Conservation (phyloP, 495 filamentous ascomycete genomes). For the Barbatosphaeria neglecta region DNA sequence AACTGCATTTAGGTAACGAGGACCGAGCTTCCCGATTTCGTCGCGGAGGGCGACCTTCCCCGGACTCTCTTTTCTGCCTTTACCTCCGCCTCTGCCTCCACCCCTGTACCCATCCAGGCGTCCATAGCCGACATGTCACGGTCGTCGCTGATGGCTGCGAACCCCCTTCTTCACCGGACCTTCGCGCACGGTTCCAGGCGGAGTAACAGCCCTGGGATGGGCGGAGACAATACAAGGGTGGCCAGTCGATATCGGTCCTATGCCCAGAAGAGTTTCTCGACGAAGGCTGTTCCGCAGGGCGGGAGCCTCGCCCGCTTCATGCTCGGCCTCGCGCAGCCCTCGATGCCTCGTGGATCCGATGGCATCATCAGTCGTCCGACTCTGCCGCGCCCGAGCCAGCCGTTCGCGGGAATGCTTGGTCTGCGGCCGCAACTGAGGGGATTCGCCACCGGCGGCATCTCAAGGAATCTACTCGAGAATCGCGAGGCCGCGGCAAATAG, state of each 20-base stretch:
- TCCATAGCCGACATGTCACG: conserved; percentile 17
- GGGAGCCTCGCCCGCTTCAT: neutral
- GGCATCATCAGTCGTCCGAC: conserved; percentile 1
- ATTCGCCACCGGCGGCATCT: conserved; percentile 29
- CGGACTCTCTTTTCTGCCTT: conserved; percentile 9
- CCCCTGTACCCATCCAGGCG: conserved; percentile 15
- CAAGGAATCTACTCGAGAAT: conserved; percentile 37
- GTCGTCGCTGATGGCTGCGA: conserved; percentile 20
- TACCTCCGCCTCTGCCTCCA: conserved; percentile 8
- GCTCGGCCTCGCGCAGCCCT: neutral
- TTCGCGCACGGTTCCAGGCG: neutral
- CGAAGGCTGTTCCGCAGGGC: neutral
- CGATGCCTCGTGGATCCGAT: neutral
- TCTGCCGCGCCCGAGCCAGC: conserved; percentile 1
- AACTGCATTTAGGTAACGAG: conserved; percentile 1
- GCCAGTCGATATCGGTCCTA: neutral
- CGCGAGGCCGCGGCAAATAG: conserved; percentile 81
- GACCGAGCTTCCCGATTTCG: conserved; percentile 28
- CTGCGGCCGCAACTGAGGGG: conserved; percentile 14
- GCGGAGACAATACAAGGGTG: neutral
- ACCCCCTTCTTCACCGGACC: conserved; percentile 21
- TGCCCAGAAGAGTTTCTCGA: neutral
- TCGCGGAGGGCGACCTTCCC: conserved; percentile 14
- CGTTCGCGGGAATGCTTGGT: conserved; percentile 3
- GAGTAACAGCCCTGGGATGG: neutral